Conservation (phyloP, 2,329 filamentous ascomycete species). For the Colletotrichum sublineola region DNA sequence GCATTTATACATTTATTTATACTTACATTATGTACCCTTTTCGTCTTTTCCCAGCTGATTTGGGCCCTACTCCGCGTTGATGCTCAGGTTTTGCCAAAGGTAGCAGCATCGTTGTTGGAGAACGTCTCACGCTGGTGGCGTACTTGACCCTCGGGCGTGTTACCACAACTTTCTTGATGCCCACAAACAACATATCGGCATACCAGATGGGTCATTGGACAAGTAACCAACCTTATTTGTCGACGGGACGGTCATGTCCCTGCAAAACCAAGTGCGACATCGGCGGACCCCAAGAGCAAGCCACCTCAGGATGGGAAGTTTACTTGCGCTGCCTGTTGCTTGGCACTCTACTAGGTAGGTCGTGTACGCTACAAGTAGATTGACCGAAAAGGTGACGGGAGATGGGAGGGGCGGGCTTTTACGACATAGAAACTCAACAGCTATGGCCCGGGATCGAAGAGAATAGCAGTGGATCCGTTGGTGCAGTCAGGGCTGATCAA, state of each 20-base stretch:
- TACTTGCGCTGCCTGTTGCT: too few species aligned
- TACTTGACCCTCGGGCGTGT: too few species aligned
- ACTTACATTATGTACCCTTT: too few species aligned
- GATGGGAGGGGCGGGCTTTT: not conserved
- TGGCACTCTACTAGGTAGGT: too few species aligned
- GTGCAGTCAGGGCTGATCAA: slow-evolving; percentile 23
- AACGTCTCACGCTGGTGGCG: too few species aligned
- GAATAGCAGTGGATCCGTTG: slow-evolving; percentile 20
- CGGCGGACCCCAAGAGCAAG: slow-evolving; percentile 30
- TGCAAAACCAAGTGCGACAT: slow-evolving; percentile 28
- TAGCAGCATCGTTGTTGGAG: too few species aligned
- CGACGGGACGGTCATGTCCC: slow-evolving; percentile 1
- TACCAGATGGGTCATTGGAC: slow-evolving; percentile 38
- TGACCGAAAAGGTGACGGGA: too few species aligned
- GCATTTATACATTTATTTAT: not conserved
- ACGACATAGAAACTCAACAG: slow-evolving; percentile 24
- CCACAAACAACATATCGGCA: not conserved
- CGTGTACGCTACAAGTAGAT: too few species aligned
- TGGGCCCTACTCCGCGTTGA: too few species aligned
- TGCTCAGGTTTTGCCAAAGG: too few species aligned
- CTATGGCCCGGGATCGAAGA: not conserved
- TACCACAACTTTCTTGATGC: too few species aligned
- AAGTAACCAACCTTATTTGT: slow-evolving; percentile 23
- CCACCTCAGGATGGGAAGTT: not conserved
- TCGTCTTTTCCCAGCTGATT: too few species aligned